Conservation (phyloP, 768 basidiomycete genomes). For the Rhodosporidiobolus odoratus region DNA sequence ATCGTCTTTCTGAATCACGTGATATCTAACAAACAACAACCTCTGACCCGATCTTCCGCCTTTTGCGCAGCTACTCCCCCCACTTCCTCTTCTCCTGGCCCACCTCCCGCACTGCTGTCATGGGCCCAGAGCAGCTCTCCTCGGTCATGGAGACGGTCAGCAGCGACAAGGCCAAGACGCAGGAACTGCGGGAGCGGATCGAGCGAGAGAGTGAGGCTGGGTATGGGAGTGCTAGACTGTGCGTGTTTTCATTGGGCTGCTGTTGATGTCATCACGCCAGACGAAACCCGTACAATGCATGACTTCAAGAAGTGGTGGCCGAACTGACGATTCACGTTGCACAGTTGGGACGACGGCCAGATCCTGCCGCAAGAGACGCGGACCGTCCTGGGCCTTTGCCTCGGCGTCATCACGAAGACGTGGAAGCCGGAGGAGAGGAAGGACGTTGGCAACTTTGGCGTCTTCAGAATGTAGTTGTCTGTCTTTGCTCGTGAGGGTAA, state of each 20-base stretch:
- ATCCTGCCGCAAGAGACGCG: slow-evolving; percentile 84
- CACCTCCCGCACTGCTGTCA: slow-evolving; percentile 87
- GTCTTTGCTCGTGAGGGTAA: too few relatives aligned
- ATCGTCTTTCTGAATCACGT: not conserved
- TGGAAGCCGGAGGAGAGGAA: slow-evolving; percentile 50
- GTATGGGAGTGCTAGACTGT: slow-evolving; percentile 85
- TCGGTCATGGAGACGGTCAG: slow-evolving; percentile 89
- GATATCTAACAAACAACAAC: too few relatives aligned
- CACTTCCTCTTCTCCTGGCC: slow-evolving; percentile 99
- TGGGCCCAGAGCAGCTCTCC: slow-evolving; percentile 89
- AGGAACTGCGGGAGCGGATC: slow-evolving; percentile 57
- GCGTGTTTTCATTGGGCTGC: slow-evolving; percentile 42
- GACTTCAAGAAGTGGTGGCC: too few relatives aligned
- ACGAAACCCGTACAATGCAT: too few relatives aligned
- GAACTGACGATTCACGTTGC: too few relatives aligned
- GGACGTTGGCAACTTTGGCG: slow-evolving; percentile 56
- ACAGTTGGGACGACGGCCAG: slow-evolving; percentile 50
- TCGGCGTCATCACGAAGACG: slow-evolving; percentile 61
- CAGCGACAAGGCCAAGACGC: slow-evolving; percentile 52
- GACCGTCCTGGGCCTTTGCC: slow-evolving; percentile 78
- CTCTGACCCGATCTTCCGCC: not conserved
- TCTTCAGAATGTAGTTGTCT: slow-evolving; percentile 41
- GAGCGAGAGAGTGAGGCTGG: slow-evolving; percentile 80
- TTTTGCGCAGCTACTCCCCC: slow-evolving; percentile 66
- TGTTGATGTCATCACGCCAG: not conserved